Evolutionary conservation across 2,329 filamentous ascomycete genomes (phyloP).

Genomic region (Aspergillus ruber): DNA sequence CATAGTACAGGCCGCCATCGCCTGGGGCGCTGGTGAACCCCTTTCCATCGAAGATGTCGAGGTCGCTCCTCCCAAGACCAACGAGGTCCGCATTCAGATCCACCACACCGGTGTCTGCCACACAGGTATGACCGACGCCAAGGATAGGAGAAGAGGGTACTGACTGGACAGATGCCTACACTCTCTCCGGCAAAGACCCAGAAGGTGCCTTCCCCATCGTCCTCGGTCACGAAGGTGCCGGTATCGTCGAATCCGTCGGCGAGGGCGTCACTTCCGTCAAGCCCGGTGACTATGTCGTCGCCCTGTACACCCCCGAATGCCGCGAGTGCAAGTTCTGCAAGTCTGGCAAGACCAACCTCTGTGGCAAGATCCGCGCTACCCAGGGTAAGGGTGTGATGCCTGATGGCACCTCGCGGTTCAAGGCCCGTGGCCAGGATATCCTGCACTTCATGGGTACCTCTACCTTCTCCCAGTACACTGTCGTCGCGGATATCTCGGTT

Average conservation of each 20-base stretch:
- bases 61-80: constrained; percentile 77
- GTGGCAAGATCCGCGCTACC: constrained; percentile 95
- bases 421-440: constrained; percentile 87
- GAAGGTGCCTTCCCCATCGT: constrained; percentile 90
- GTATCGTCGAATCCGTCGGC: constrained; percentile 86
- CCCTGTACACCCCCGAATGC: constrained; percentile 93
- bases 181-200: constrained; percentile 90
- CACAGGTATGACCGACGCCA: constrained; percentile 58
- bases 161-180: constrained; percentile 68
- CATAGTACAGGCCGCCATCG: constrained; percentile 67
- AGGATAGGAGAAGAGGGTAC: neutral
- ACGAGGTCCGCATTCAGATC: constrained; percentile 95
- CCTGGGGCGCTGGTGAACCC: constrained; percentile 92
- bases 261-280: constrained; percentile 95
- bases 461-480: constrained; percentile 98
- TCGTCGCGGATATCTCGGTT: constrained; percentile 96
- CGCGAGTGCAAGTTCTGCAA: constrained; percentile 99
- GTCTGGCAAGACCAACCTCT: constrained; percentile 98
- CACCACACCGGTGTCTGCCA: constrained; percentile 99
- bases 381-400: constrained; percentile 97
- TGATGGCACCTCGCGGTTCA: constrained; percentile 91
- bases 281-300: constrained; percentile 83
- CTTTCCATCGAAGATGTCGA: constrained; percentile 87
- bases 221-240: constrained; percentile 84
- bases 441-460: constrained; percentile 99